Base-by-base conservation (phyloP, 352 stramenopile species). In the Phytophthora fragariae region DNA sequence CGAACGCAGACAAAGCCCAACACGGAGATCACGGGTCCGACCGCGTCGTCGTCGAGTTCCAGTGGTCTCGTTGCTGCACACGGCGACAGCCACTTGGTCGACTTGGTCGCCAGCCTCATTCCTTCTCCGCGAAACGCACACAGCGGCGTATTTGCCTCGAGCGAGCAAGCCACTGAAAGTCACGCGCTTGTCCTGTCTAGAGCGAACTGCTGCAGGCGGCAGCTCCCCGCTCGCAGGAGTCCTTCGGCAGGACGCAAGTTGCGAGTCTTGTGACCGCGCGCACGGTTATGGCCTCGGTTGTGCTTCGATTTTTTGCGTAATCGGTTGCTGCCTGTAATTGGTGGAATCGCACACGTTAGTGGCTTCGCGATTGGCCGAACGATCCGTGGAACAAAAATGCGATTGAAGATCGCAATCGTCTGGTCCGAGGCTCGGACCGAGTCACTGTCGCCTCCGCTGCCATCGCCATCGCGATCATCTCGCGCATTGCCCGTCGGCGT, bases 391-490 rank as follows among this genome's bases (percentile, higher is more conserved):
- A 74, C 61, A 73, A 72, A 69, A 72, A 31, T 54, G 58, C 11
- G 27, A 70, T 74, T 70, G 62, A 80, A 80, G 73, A 80, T 80
- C 73, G 72, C 68, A 29, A 70, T 74, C 19, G 57, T n/a, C 33
- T 61, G 55, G n/a, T 61, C 55, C 52, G 39, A 6, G 17, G 41
- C 37, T 27, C 24, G 24, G 24, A 27, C 24, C 37, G 37, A 44
- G 37, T 44, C 37, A 44, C 15, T 44, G 37, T 11, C 24, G 24
- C 24, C 24, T 27, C 24, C 24, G 24, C 19, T 21, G 19, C 19
- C 19, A 21, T 21, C 19, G 19, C 24, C 24, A 27, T 27, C 24
- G 24, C 24, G 37, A 14, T 44, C 37, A 44, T 44, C 37, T 44
- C 35, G 35, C 35, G 35, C 35, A 15, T 12, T 44, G 37, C 37